Conservation (phyloP, 2,329 filamentous ascomycete species). For the Cercospora sp. region DNA sequence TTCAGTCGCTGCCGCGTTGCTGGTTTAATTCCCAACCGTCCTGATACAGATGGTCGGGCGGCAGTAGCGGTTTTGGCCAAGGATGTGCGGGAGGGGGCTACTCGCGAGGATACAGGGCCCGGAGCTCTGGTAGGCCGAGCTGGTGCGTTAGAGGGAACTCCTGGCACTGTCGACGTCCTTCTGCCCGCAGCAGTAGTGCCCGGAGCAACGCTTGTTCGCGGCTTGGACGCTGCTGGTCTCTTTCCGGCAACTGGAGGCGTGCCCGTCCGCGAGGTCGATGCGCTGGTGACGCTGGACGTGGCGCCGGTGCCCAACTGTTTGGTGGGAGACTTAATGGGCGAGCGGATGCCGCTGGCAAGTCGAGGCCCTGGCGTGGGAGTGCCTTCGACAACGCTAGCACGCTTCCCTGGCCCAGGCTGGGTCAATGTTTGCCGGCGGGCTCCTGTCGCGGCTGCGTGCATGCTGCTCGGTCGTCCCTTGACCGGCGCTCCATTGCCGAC, state of each 20-base stretch:
- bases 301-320: constrained; percentile 62
- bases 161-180: constrained; percentile 36
- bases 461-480: constrained; percentile 46
- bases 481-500: constrained; percentile 35
- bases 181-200: constrained; percentile 36
- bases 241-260: constrained; percentile 59
- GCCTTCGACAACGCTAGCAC: constrained; percentile 56
- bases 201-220: constrained; percentile 57
- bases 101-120: constrained; percentile 16
- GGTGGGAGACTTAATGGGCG: constrained; percentile 75
- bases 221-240: constrained; percentile 42
- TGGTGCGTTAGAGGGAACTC: constrained; percentile 32
- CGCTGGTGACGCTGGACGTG: constrained; percentile 57
- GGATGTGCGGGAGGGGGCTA: constrained; percentile 21
- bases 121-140: constrained; percentile 11
- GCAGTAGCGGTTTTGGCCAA: constrained; percentile 19
- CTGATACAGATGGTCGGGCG: constrained; percentile 17
- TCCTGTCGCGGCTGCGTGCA: constrained; percentile 36
- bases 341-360: constrained; percentile 59
- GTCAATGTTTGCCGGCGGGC: constrained; percentile 34
- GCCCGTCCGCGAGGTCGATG: constrained; percentile 61
- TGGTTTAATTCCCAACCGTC: constrained; percentile 18
- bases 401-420: constrained; percentile 25
- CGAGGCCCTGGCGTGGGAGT: constrained; percentile 71
- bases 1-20: constrained; percentile 23